Evolutionary conservation across 148 eudicot species (phyloP).

Genomic region (Fagopyrum esculentum): DNA sequence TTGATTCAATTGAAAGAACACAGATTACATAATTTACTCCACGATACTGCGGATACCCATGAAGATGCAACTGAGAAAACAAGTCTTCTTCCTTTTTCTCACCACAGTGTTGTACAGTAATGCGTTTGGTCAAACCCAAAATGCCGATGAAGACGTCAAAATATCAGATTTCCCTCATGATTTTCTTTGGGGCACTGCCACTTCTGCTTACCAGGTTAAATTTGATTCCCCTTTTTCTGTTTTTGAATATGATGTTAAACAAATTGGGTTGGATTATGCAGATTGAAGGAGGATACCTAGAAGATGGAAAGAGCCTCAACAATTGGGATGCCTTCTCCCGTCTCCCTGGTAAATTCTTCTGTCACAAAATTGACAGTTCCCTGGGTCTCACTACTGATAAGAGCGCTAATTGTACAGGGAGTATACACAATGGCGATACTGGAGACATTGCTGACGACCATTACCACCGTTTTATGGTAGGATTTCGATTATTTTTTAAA

Average conservation of each 20-base stretch:
- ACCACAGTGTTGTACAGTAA: background rate
- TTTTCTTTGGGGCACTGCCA: conserved; percentile 60
- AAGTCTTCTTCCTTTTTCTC: background rate
- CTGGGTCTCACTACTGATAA: background rate
- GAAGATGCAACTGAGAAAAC: background rate
- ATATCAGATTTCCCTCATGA: conserved; percentile 52
- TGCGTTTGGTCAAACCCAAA: background rate
- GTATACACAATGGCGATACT: conserved; percentile 30
- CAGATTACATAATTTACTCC: background rate
- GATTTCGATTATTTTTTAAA: background rate
- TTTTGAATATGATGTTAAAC: background rate
- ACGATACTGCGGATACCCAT: background rate
- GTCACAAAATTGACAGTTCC: background rate
- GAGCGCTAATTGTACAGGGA: conserved; percentile 20
- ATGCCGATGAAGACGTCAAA: conserved; percentile 20
- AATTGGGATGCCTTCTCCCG: conserved; percentile 66
- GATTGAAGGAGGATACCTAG: conserved; percentile 62
- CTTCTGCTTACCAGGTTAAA: conserved; percentile 60
- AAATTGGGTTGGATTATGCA: conserved; percentile 17
- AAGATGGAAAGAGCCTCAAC: conserved; percentile 54
- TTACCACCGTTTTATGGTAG: conserved; percentile 72
- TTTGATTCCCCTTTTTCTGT: background rate
- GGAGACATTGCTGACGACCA: conserved; percentile 81
- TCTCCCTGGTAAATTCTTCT: conserved; percentile 19
- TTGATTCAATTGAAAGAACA: background rate